Conservation (phyloP, 805 yeast species). For the Spathaspora boniae region DNA sequence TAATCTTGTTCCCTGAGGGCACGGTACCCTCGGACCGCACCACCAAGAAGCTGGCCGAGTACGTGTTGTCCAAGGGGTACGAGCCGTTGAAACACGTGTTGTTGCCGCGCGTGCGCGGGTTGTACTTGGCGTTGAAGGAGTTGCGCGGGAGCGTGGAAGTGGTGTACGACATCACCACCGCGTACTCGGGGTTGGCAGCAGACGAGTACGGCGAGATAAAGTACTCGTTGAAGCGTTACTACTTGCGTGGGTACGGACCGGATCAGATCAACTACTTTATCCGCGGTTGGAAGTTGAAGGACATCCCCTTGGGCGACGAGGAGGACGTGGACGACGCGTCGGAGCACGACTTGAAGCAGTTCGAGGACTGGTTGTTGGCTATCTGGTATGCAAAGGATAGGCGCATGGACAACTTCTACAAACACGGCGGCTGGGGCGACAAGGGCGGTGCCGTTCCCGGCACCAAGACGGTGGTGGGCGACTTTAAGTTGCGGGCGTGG, state of each 20-base stretch:
- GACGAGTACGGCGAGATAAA: constrained; percentile 73
- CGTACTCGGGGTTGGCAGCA: constrained; percentile 65
- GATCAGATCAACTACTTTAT: constrained; percentile 60
- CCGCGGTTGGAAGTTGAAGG: constrained; percentile 51
- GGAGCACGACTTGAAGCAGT: constrained; percentile 42
- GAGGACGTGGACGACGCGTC: constrained; percentile 40
- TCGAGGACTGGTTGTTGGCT: constrained; percentile 71
- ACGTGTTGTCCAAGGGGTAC: constrained; percentile 48
- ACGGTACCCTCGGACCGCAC: constrained; percentile 77
- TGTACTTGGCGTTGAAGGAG: constrained; percentile 59
- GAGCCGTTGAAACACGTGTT: constrained; percentile 59
- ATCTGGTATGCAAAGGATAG: constrained; percentile 80
- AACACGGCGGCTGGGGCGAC: constrained; percentile 47
- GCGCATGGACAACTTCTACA: constrained; percentile 59
- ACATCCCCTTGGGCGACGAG: constrained; percentile 56
- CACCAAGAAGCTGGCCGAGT: constrained; percentile 51
- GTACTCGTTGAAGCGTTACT: constrained; percentile 62
- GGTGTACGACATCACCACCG: constrained; percentile 81
- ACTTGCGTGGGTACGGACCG: constrained; percentile 72
- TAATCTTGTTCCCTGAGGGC: constrained; percentile 90
- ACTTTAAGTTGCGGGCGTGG: constrained; percentile 20
- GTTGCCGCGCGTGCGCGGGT: constrained; percentile 81
- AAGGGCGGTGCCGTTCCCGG: constrained; percentile 16
- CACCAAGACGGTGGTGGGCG: constrained; percentile 20
- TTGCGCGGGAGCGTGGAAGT: constrained; percentile 51